Conservation (phyloP, 257 asterid species). For the Petunia secreta region DNA sequence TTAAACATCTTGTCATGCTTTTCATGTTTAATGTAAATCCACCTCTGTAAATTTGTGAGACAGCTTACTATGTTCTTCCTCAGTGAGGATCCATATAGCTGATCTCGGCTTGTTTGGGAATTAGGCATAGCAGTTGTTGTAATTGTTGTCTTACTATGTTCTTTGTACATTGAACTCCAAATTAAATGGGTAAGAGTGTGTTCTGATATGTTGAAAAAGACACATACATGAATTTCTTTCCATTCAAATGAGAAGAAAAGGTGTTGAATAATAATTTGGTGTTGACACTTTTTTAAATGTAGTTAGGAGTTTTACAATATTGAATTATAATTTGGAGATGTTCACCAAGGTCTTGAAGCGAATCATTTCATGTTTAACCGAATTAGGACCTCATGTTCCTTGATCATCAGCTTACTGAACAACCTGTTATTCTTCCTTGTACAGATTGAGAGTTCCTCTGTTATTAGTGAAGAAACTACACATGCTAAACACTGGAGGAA, state of each 20-base stretch:
- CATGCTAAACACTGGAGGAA: constrained; percentile 62
- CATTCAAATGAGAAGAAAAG: not conserved
- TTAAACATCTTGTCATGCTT: not conserved
- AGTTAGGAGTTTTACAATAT: not conserved
- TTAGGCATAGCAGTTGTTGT: too few species aligned
- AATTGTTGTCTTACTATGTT: not conserved
- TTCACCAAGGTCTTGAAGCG: not conserved
- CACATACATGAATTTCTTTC: not conserved
- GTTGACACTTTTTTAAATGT: not conserved
- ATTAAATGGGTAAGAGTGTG: not conserved
- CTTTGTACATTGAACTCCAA: not conserved
- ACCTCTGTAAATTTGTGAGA: not conserved
- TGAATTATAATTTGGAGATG: not conserved
- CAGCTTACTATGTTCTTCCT: not conserved
- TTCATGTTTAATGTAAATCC: not conserved
- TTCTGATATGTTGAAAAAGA: not conserved
- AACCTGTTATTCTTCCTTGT: constrained; percentile 8
- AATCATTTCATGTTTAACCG: not conserved
- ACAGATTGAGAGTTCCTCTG: constrained; percentile 48
- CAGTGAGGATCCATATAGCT: too few species aligned
- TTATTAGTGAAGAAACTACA: constrained; percentile 44
- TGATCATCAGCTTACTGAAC: constrained; percentile 18
- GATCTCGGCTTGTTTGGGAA: too few species aligned
- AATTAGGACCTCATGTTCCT: not conserved
- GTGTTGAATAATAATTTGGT: not conserved